Base-by-base conservation (phyloP, 2,329 filamentous ascomycete species). In the Diplodia corticola region DNA sequence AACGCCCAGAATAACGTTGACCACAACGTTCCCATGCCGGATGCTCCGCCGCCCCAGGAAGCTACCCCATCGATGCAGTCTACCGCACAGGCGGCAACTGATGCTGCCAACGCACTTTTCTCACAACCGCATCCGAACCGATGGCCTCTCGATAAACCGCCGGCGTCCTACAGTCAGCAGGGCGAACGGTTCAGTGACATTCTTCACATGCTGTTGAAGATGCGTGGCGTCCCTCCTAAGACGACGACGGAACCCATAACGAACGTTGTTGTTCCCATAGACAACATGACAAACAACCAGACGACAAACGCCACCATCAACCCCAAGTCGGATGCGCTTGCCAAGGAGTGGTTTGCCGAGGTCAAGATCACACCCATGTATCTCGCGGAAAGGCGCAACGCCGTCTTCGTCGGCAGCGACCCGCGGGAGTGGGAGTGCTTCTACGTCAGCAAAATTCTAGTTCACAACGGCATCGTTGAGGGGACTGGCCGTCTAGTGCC, bases 101-200 rank as follows among this genome's bases (percentile, higher is more conserved):
- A 33, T n/a, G 50, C 40, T n/a, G 50, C 17, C 51, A 65, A 57
- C 15, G 53, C 40, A 13, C 57, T 61, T 7, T 49, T 61, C 26
- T 61, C 57, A 20, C 57, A 61, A 35, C 64, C 64, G 6, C 57
- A 74, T 26, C 73, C 74, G 1, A 50, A 49, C 35, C 73, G 69
- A 60, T 88, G 85, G 85, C 84, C 85, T 2, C 78, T 87, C 12
- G 82, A 86, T 68, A 81, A 81, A 67, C 77, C 80, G 4, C 83
- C 85, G 1, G 76, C 78, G 0, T 79, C 81, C 51, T 85, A 85
- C 69, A 84, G 81, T 54, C 80, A 79, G 53, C 85, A 88, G 74
- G 86, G 84, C 48, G 83, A 86, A 64, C 80, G 80, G n/a, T 87
- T 88, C 68, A 81, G 84, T 22, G 82, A 85, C 61, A 82, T 87